Evolutionary conservation across 371 early-diverging fungal genomes (phyloP).

Genomic region (Mucor indicus): DNA sequence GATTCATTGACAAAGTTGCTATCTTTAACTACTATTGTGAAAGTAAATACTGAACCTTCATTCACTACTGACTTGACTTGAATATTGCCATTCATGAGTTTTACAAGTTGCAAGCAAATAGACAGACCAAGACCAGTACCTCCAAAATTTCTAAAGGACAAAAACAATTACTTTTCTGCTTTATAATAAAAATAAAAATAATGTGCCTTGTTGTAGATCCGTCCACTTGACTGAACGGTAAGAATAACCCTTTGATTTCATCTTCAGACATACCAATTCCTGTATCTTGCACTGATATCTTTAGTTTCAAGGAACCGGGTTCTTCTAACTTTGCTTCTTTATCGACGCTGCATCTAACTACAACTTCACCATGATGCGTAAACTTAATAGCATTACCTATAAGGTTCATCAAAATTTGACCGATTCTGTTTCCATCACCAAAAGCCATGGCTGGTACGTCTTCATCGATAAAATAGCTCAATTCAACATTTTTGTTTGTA

Average conservation of each 20-base stretch:
- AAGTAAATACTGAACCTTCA: slow-evolving; percentile 53
- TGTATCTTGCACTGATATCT: slow-evolving; percentile 43
- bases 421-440: slow-evolving; percentile 52
- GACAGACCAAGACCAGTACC: slow-evolving; percentile 67
- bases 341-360: slow-evolving; percentile 38
- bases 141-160: slow-evolving; percentile 40
- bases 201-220: slow-evolving; percentile 50
- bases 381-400: slow-evolving; percentile 52
- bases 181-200: background rate
- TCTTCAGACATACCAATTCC: slow-evolving; percentile 51
- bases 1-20: slow-evolving; percentile 30
- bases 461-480: slow-evolving; percentile 46
- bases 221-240: slow-evolving; percentile 59
- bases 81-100: slow-evolving; percentile 56
- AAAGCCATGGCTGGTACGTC: slow-evolving; percentile 33
- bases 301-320: slow-evolving; percentile 25
- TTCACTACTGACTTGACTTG: slow-evolving; percentile 47
- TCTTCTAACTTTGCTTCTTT: slow-evolving; percentile 2
- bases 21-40: slow-evolving; percentile 39
- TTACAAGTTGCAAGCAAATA: slow-evolving; percentile 53
- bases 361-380: slow-evolving; percentile 53
- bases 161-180: too few species aligned
- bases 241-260: slow-evolving; percentile 51
- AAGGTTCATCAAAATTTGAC: slow-evolving; percentile 45
- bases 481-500: slow-evolving; percentile 47